These are phyloP conservation scores for Phytophthora europaea DNA, from an alignment of 352 stramenopile genomes.

Conservation along the genomic window DNA sequence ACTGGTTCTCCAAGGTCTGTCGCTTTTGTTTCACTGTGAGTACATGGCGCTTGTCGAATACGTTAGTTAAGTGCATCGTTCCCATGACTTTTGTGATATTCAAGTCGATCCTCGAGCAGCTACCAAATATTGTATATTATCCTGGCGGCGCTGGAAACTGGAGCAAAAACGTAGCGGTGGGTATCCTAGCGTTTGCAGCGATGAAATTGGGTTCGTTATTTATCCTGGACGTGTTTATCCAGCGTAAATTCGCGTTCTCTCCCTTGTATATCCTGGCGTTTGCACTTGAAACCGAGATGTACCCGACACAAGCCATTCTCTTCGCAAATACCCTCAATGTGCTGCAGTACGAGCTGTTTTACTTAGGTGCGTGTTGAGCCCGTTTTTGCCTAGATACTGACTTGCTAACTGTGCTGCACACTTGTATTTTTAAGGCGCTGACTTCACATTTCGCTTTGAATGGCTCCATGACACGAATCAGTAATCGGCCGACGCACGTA, in stretches of 20 bases:
- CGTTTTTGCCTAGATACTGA: not conserved
- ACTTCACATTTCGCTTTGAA: not conserved
- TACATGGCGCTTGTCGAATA: slow-evolving; percentile 27
- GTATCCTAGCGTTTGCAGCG: not conserved
- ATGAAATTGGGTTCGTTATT: not conserved
- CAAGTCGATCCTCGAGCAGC: slow-evolving; percentile 33
- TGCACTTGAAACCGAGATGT: not conserved
- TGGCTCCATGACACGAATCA: not conserved
- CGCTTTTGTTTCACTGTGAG: slow-evolving; percentile 42
- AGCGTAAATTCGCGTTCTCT: not conserved
- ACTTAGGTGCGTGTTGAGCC: not conserved
- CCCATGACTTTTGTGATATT: slow-evolving; percentile 44
- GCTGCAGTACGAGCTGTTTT: not conserved
- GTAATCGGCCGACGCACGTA: not conserved
- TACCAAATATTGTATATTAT: slow-evolving; percentile 41
- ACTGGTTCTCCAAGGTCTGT: slow-evolving; percentile 6
- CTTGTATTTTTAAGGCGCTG: not conserved
- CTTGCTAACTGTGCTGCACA: not conserved
- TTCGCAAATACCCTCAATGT: not conserved
- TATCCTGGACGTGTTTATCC: not conserved
- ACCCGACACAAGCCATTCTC: not conserved
- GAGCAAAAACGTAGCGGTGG: not conserved
- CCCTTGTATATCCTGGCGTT: not conserved
- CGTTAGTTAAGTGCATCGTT: slow-evolving; percentile 20
- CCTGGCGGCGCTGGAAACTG: not conserved